Conservation (phyloP, 352 stramenopile species). For the Aphanomyces stellatus region DNA sequence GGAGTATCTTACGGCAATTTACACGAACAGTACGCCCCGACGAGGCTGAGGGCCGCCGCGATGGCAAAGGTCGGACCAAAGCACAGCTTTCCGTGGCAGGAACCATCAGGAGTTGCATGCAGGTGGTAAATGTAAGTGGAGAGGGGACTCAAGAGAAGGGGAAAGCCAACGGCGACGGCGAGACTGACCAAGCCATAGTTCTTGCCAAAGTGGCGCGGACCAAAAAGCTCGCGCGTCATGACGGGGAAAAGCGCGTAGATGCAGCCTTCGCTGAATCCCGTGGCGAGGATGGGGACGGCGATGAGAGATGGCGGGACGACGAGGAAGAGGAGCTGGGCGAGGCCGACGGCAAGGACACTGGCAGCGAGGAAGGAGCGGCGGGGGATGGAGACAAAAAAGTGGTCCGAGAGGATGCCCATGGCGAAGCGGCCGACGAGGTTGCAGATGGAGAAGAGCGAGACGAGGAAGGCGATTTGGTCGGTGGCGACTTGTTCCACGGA, state of each 20-base stretch:
- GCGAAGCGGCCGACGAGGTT: constrained; percentile 49
- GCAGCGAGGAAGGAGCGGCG: constrained; percentile 53
- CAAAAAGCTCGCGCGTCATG: constrained; percentile 64
- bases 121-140: constrained; percentile 49
- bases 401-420: constrained; percentile 47
- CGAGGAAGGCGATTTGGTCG: too few relatives aligned
- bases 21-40: neutral
- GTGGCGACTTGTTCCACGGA: constrained; percentile 41
- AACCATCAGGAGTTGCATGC: neutral
- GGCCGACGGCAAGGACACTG: constrained; percentile 39
- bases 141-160: constrained; percentile 58
- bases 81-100: constrained; percentile 12
- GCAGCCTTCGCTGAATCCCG: constrained; percentile 52
- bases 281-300: constrained; percentile 42
- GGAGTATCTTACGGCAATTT: neutral
- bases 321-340: constrained; percentile 51
- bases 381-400: constrained; percentile 35
- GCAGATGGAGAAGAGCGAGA: constrained; percentile 59
- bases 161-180: constrained; percentile 60
- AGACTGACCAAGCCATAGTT: constrained; percentile 72
- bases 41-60: neutral
- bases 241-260: constrained; percentile 70
- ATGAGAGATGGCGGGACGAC: constrained; percentile 33
- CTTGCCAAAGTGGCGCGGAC: constrained; percentile 55
- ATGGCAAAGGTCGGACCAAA: constrained; percentile 47